Percentiles rank a stretch among this genome's conserved stretches.
Conservation (phyloP, 2,329 filamentous ascomycete species). For the Exophiala spinifera region DNA sequence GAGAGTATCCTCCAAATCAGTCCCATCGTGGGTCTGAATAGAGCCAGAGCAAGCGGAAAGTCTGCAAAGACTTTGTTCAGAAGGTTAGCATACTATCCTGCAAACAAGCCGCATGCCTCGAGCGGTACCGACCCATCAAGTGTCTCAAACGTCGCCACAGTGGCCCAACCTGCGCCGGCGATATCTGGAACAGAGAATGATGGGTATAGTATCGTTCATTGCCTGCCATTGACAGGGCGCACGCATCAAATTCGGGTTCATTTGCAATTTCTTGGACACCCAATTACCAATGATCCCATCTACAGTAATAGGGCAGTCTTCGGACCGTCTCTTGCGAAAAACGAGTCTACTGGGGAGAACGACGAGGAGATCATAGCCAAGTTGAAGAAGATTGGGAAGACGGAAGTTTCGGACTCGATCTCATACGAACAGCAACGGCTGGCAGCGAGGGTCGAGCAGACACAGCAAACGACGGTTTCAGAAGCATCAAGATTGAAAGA, state of each 20-base stretch:
- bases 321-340: conserved; percentile 70
- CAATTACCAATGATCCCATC: conserved; percentile 95
- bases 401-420: conserved; percentile 83
- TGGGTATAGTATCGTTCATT: conserved; percentile 93
- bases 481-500: conserved; percentile 17
- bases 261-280: conserved; percentile 88
- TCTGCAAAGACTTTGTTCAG: conserved; percentile 87
- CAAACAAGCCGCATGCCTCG: background rate
- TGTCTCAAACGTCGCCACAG: background rate
- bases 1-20: conserved; percentile 92
- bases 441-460: conserved; percentile 24
- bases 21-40: conserved; percentile 89
- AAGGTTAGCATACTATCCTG: conserved; percentile 83
- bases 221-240: conserved; percentile 85
- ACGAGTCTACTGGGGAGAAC: conserved; percentile 65
- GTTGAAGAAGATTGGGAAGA: conserved; percentile 86
- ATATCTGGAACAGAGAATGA: conserved; percentile 48
- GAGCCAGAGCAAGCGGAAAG: conserved; percentile 91
- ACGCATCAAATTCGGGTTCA: conserved; percentile 96
- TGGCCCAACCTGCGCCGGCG: conserved; percentile 34
- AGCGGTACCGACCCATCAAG: conserved; percentile 24
- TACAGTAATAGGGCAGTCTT: conserved; percentile 94
- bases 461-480: conserved; percentile 28
- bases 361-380: conserved; percentile 89
- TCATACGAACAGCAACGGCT: conserved; percentile 63